phyloP scores from a whole-genome alignment of 176 grass and related monocot genomes.

The Stipa capillata region DNA sequence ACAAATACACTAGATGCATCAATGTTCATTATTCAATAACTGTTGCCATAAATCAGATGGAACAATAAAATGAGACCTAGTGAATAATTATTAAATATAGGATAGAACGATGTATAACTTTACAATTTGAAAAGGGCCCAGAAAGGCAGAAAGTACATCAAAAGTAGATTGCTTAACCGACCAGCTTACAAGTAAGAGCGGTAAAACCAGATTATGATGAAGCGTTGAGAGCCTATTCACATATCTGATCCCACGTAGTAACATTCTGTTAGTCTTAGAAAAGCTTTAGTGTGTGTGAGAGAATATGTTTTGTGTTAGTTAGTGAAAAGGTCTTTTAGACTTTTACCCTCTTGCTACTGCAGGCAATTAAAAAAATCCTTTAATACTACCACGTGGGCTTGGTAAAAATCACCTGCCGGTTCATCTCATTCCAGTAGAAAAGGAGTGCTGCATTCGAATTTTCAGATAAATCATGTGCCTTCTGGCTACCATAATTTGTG shows the following conservation, averaged over 20 bases:
- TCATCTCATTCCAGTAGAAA: slow-evolving; percentile 92
- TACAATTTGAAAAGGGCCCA: neutral
- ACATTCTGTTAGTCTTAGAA: neutral
- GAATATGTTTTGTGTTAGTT: neutral
- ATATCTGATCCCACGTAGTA: neutral
- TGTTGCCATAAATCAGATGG: neutral
- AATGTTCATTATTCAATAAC: neutral
- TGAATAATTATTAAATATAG: slow-evolving; percentile 1
- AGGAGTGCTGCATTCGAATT: slow-evolving; percentile 79
- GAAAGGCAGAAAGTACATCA: neutral
- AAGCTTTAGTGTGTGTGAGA: neutral
- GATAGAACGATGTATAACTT: neutral
- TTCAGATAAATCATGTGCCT: slow-evolving; percentile 69
- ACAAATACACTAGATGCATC: slow-evolving; percentile 1
- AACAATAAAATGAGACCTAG: slow-evolving; percentile 4
- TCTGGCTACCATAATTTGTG: slow-evolving; percentile 87
- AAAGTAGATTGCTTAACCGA: neutral
- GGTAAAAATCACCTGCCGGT: slow-evolving; percentile 61
- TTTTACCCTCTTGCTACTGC: neutral
- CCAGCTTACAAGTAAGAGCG: neutral
- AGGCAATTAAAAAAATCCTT: neutral
- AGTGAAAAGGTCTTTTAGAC: neutral
- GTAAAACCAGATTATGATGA: neutral
- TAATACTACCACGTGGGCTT: neutral
- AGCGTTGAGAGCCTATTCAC: neutral